These are phyloP conservation scores for Plantago major DNA, from an alignment of 257 asterid species.

Conservation along the genomic window DNA sequence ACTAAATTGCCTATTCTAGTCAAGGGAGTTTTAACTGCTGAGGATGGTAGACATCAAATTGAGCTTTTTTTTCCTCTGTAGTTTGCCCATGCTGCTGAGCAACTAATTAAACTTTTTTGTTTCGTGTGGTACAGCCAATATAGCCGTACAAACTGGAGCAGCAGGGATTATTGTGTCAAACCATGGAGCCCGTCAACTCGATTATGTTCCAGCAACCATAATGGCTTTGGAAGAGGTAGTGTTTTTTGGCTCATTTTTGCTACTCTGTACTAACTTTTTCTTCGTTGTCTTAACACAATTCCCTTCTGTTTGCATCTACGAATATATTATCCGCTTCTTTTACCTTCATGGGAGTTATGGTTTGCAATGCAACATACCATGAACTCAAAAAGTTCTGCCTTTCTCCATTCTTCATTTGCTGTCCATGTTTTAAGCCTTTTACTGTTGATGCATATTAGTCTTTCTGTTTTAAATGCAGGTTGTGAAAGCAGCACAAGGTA, in stretches of 20 bases:
- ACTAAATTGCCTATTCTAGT: slow-evolving; percentile 68
- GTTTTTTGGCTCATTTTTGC: neutral
- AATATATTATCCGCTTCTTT: neutral
- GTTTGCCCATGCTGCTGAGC: neutral
- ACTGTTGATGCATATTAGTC: too few relatives aligned
- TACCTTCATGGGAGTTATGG: too few relatives aligned
- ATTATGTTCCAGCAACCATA: slow-evolving; percentile 66
- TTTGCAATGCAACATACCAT: too few relatives aligned
- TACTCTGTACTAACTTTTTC: neutral
- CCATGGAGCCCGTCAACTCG: slow-evolving; percentile 91
- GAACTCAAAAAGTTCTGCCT: too few relatives aligned
- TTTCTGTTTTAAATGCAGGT: slow-evolving; percentile 33
- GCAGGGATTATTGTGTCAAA: slow-evolving; percentile 83
- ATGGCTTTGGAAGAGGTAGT: slow-evolving; percentile 68
- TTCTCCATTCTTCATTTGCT: neutral
- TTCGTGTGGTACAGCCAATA: slow-evolving; percentile 33
- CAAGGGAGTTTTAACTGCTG: slow-evolving; percentile 79
- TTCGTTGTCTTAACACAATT: neutral
- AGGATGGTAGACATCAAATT: slow-evolving; percentile 51
- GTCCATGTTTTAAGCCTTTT: neutral
- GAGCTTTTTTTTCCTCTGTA: neutral
- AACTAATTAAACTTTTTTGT: neutral
- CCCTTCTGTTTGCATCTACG: too few relatives aligned
- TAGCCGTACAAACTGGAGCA: slow-evolving; percentile 59
- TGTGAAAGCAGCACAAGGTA: slow-evolving; percentile 55